phyloP scores from a whole-genome alignment of 2,329 filamentous ascomycete genomes.

The Trichoderma sp. region DNA sequence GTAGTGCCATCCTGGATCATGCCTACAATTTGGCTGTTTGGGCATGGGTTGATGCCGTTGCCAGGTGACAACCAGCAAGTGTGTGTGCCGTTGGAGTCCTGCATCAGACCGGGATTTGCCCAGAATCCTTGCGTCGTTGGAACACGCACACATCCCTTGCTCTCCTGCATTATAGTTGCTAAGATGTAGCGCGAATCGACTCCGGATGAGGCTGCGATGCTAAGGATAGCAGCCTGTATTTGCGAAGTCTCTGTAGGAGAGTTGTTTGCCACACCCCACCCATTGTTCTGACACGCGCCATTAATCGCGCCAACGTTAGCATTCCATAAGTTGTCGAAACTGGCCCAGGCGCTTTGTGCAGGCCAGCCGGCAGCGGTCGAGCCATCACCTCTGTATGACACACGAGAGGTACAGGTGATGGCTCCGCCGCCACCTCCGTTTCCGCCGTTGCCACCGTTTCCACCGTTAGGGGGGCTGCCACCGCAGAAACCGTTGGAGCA shows the following conservation, averaged over 20 bases:
- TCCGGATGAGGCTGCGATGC: conserved; percentile 27
- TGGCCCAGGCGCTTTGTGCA: not conserved
- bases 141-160: conserved; percentile 42
- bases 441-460: not conserved
- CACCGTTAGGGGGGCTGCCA: not conserved
- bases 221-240: conserved; percentile 29
- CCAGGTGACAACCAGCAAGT: conserved; percentile 29
- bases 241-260: conserved; percentile 9
- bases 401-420: not conserved
- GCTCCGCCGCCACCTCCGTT: not conserved
- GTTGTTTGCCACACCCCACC: not conserved
- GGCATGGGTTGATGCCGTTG: conserved; percentile 32
- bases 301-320: conserved; percentile 15
- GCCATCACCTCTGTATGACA: not conserved
- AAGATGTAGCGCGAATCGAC: conserved; percentile 42
- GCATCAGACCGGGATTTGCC: conserved; percentile 42
- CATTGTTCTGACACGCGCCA: conserved; percentile 20
- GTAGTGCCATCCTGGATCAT: conserved; percentile 41
- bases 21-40: conserved; percentile 26
- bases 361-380: not conserved
- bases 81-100: conserved; percentile 35
- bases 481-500: not conserved
- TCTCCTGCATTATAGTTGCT: conserved; percentile 44
- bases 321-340: conserved; percentile 3
- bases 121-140: conserved; percentile 39